Evolutionary conservation across 352 stramenopile species (phyloP), one percentile per base, ranked within the genome.

Genomic region (Globisporangium rhizosaccharum): DNA sequence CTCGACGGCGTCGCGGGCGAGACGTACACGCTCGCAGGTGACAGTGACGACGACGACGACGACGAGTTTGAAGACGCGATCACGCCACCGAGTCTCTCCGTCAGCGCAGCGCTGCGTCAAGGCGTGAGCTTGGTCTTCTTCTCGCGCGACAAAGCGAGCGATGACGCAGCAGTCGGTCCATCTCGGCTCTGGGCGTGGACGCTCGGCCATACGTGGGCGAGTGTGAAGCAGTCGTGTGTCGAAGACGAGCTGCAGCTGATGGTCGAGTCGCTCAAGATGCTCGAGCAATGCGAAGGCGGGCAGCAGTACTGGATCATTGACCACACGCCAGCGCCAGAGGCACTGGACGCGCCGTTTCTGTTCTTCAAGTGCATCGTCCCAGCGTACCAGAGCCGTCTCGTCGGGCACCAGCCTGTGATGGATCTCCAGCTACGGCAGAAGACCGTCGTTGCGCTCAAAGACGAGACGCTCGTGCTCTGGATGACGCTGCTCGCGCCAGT

Each of bases 61-160:
- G 85, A 95, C 52, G 82, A 90, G 50, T 95, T 93, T 71, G 83
- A 93, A 56, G 85, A 95, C 66, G 85, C 85, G 7, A 90, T 95
- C 41, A 90, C 85, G 10, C 85, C 85, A 7, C 85, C 85, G n/a
- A 93, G 71, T 55, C 67, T 95, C 10, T 90, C 66, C 17, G 59
- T 95, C 63, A 66, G 72, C 18, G 65, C 75, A 33, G 50, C 61
- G 15, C 59, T 93, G 53, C 46, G 60, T 0, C 51, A 87, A 56
- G 79, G 83, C 45, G 61, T 88, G 15, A 65, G 57, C 23, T 61
- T 91, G 25, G 71, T 82, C 9, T 76, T 92, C 56, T 79, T 73
- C 45, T 75, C 79, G 20, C 67, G 73, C 53, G 71, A 73, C 20
- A 45, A 33, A 39, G 45, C 5, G 33, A 12, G 33, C 33, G 33